Base-by-base conservation (phyloP, 306 rosid species). In the Astragalus membranaceus region DNA sequence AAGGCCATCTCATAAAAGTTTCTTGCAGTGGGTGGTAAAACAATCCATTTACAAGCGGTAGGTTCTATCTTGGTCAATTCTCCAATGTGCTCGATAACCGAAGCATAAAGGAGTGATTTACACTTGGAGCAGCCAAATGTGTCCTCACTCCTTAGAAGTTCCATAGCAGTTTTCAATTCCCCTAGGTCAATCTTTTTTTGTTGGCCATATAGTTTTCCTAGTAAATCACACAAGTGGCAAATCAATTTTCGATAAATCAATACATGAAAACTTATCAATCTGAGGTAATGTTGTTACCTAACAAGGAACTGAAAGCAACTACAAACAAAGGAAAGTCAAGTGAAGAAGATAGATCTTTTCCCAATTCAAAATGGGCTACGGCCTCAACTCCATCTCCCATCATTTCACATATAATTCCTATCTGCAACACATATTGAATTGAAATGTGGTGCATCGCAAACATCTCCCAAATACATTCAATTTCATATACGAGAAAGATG, bases 351-450 rank as follows among this genome's bases (percentile, higher is more conserved):
- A 92, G 75, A 14, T 83, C 69, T 87, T 86, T 85, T 43, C 97
- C 97, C 89, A 81, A 85, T 54, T 10, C 66, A 56, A 88, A 79
- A 79, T 69, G 69, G 59, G 73, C 64, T 87, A 87, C 97, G 17
- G 97, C 96, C 73, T 85, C 96, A 64, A 80, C 47, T 64, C 87
- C 90, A 81, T 92, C 83, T 62, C 97, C 97, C 67, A 87, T 26
- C 81, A 68, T 56, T 79, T 92, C 97, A 51, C 79, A 76, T 32
- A 88, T 80, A 12, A 78, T 77, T 20, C 88, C 97, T 42, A 89
- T 81, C 97, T 92, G 84, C 84, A 83, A 23, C 68, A 42, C 29
- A 48, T 41, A 48, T 41, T 43, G 63, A 51, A 52, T 67, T 73
- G 56, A 63, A 70, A 60, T 30, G 42, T n/a, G n/a, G 32, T 20